Evolutionary conservation across 2,329 filamentous ascomycete species (phyloP), one percentile per base, ranked within the genome.

Genomic region (Arthrobotrys iridis): DNA sequence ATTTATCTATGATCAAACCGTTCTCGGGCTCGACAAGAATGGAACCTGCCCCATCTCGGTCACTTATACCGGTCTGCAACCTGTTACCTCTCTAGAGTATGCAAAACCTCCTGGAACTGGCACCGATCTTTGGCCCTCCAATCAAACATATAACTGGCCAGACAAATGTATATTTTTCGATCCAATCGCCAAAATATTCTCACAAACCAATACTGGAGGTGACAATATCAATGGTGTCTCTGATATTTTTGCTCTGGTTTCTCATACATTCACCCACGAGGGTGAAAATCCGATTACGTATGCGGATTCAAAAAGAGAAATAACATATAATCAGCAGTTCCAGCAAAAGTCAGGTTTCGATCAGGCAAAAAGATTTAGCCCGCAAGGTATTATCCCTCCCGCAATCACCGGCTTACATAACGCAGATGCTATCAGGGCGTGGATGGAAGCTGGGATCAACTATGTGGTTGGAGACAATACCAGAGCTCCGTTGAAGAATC

Each of bases 391-490:
- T 52, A 87, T 89, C 70, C 88, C 88, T 1, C 88, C 88, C 0
- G 87, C 87, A 35, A 89, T 89, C 75, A 89, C 88, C 1, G 88
- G 88, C 50, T 79, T 89, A 26, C 86, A 89, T 82, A 89, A 89
- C 77, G 87, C 86, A 11, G 88, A 89, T 80, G 87, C 84, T 10
- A 85, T 89, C 57, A 81, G 82, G 62, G 88, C 86, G 4, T 89
- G 87, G 87, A 82, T 83, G 79, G 86, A 88, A 50, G 87, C 87
- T 74, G 87, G 87, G n/a, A 86, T 89, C 77, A 82, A 80, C 15
- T 85, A 87, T 77, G 87, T 87, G 55, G 87, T 89, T 13, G 88
- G 88, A 35, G 88, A 89, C 80, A 89, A 89, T 81, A 89, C 87
- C 1, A 84, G 88, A 7, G 82, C 87, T 0, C 81, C 83, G 1